Base-by-base conservation (phyloP, 1,284 basidiomycete species). In the Singerocomus inundabilis region DNA sequence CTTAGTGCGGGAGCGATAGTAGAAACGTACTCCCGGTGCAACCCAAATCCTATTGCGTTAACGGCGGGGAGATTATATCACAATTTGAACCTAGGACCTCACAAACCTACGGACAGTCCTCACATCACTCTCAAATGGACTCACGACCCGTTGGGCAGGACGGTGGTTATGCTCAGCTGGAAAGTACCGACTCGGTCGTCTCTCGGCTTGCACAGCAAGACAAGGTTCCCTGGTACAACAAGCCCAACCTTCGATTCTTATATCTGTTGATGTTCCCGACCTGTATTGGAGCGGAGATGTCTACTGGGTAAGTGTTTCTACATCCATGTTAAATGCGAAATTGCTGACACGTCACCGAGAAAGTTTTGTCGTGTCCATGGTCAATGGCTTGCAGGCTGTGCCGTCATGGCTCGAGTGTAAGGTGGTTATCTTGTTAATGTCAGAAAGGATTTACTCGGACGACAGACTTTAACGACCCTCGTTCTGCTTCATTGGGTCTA, bases 281-380 rank as follows among this genome's bases (percentile, higher is more conserved):
- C n/a, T n/a, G n/a, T 58, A 75, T 83, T 29, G 81, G 78, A 21
- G 80, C 80, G 15, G 80, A 83, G 59, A 79, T 81, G 77, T 82
- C 81, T 1, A 78, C 73, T 59, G 81, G 80, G 78, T 75, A 52
- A 54, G 76, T 65, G 18, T 35, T 25, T 75, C 73, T 9, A 71
- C 26, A 13, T 31, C 2, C 4, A 12, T 28, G n/a, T 30, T 35
- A n/a, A 2, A 11, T 8, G 9, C 6, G 2, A 12, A 7, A 8
- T 10, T 33, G 16, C 24, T 53, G 30, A 60, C 29, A 0, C 1
- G 1, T n/a, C n/a, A n/a, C n/a, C n/a, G 25, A 16, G 7, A 44
- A 48, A 61, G 59, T 4, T 60, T 60, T 6, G 54, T 60, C 4
- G 21, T 34, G 6, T 45, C 57, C 24, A 52, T 61, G 48, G 3